Percentiles rank a stretch among this genome's conserved stretches.
Evolutionary conservation across 768 basidiomycete genomes (phyloP).

Genomic region (Tricholoma saponaceum): DNA sequence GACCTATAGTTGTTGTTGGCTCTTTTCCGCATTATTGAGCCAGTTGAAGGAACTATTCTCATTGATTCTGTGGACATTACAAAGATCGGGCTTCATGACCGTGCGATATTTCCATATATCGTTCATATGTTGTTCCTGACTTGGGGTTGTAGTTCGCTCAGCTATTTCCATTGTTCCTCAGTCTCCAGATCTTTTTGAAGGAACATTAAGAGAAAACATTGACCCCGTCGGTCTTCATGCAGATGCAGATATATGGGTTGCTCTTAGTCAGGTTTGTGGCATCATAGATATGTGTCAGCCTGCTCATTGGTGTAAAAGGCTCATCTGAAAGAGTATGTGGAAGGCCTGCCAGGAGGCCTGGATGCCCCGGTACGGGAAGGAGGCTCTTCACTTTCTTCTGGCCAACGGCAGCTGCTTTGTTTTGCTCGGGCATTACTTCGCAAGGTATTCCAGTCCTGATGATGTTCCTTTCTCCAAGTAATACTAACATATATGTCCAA

Average conservation of each 20-base stretch:
- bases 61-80: conserved; percentile 79
- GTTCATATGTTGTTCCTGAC: conserved; percentile 1
- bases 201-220: conserved; percentile 80
- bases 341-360: conserved; percentile 58
- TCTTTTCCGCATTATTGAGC: conserved; percentile 76
- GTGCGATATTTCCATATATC: conserved; percentile 30
- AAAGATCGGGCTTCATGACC: conserved; percentile 68
- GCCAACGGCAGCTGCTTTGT: conserved; percentile 85
- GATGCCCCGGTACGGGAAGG: conserved; percentile 76
- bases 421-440: conserved; percentile 82
- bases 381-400: conserved; percentile 77
- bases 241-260: conserved; percentile 85
- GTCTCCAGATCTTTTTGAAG: conserved; percentile 66
- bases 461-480: background rate
- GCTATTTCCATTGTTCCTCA: conserved; percentile 87
- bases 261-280: conserved; percentile 58
- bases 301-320: conserved; percentile 33
- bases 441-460: conserved; percentile 40
- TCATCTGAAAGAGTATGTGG: conserved; percentile 65
- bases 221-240: conserved; percentile 75
- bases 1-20: conserved; percentile 54
- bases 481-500: conserved; percentile 6
- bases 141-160: conserved; percentile 52
- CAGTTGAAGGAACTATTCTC: conserved; percentile 56
- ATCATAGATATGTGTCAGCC: background rate